Evolutionary conservation across 345 rosid species (phyloP), one percentile per base, ranked within the genome.

Genomic region (Corymbia maculata): DNA sequence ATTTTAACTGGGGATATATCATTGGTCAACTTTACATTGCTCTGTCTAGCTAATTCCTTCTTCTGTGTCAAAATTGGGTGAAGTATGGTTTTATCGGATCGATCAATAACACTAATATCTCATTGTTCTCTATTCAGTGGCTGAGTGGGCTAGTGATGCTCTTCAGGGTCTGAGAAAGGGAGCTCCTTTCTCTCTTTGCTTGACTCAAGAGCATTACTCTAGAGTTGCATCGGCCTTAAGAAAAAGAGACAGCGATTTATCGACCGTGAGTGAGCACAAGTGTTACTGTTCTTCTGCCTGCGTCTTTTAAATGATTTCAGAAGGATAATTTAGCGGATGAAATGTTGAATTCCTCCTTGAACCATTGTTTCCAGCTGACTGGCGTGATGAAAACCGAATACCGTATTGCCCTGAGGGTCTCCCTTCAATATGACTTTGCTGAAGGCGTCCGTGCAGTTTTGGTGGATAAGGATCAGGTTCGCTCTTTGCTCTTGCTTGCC

Each of bases 361-460:
- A 51, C 45, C 30, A 32, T 44, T 1, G 19, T 79, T 24, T 87
- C 85, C 92, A 96, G 99, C 93, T 96, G 89, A 92, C 44, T 6
- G 97, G 94, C 66, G 99, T 97, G 87, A 97, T 97, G 99, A 96
- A 93, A 93, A 92, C 93, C 10, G 99, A 97, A 90, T 96, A 96
- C 92, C 95, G 98, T 89, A 93, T 96, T 90, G 98, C 98, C 57
- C 55, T 97, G 66, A 93, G 96, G 88, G 93, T 98, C 55, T 96
- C 96, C 51, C 85, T 96, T 89, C 91, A 97, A 26, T 47, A 87
- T 91, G 99, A 96, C 92, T 97, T 96, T 88, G 88, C 93, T 86
- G 99, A 97, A 95, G 98, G 99, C 80, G 98, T 97, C 85, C 94
- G 99, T 88, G 99, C 99, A 89, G 97, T 96, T 88, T 92, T 97